Conservation (phyloP, 306 rosid species). For the Fagus sylvatica region DNA sequence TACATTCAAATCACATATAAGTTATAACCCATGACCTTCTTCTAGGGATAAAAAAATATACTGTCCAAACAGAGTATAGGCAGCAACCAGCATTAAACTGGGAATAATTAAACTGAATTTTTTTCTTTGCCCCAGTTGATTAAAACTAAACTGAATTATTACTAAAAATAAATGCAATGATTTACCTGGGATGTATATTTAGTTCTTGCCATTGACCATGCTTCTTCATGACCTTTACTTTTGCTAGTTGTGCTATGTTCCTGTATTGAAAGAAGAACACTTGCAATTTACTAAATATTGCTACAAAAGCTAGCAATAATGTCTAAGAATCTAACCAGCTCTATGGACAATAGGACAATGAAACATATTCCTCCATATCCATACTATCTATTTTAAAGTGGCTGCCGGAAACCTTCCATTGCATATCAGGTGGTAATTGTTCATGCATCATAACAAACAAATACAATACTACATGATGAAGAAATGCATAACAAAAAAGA, state of each 20-base stretch:
- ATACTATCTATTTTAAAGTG: not conserved
- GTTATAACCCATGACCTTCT: not conserved
- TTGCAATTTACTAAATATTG: conserved; percentile 9
- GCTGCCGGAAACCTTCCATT: not conserved
- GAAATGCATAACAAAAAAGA: too few species aligned
- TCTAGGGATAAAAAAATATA: not conserved
- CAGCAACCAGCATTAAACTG: not conserved
- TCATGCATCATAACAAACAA: not conserved
- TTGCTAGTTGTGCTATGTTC: conserved; percentile 76
- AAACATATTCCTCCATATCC: not conserved
- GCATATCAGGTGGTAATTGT: not conserved
- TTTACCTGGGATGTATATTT: conserved; percentile 69
- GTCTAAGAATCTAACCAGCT: not conserved
- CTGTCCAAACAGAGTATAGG: not conserved
- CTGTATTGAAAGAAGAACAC: conserved; percentile 40
- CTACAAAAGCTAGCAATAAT: not conserved
- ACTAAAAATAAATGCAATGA: not conserved
- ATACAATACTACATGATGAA: not conserved
- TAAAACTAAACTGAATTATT: conserved; percentile 4
- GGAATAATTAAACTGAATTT: not conserved
- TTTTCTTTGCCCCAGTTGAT: too few species aligned
- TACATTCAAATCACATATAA: not conserved
- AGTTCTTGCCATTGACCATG: conserved; percentile 72
- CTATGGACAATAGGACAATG: not conserved
- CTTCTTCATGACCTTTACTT: conserved; percentile 61